These are phyloP conservation scores for Solanum peruvianum DNA, from an alignment of 257 asterid species.

Conservation along the genomic window DNA sequence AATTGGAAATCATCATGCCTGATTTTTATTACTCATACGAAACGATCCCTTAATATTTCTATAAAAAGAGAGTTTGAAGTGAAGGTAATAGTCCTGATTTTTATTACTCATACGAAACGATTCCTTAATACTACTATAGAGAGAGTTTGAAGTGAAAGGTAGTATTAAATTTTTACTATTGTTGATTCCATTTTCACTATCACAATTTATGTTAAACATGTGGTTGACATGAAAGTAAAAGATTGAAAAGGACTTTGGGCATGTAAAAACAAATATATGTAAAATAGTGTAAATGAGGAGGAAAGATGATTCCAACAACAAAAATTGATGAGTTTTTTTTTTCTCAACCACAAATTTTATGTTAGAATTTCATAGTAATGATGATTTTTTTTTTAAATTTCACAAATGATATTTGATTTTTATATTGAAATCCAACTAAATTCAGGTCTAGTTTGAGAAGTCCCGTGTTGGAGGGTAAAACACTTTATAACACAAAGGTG, in stretches of 20 bases:
- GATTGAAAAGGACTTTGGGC: background rate
- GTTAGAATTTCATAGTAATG: background rate
- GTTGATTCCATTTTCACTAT: too few species aligned
- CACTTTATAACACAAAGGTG: too few species aligned
- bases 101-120: too few species aligned
- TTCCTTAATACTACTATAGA: too few species aligned
- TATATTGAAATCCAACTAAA: too few species aligned
- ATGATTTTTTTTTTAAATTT: background rate
- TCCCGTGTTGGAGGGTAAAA: background rate
- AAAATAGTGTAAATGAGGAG: background rate
- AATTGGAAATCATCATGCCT: background rate
- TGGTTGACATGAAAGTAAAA: background rate
- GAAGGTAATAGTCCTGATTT: background rate
- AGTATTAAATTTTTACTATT: too few species aligned
- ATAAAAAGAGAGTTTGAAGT: too few species aligned
- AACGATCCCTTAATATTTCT: too few species aligned
- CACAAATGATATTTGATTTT: too few species aligned
- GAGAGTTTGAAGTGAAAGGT: background rate
- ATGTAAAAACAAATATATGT: background rate
- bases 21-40: too few species aligned
- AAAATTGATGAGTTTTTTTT: too few species aligned
- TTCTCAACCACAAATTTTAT: background rate
- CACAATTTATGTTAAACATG: background rate
- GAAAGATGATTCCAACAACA: background rate
- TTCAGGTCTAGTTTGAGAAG: rapidly evolving